Percentiles rank a stretch among this genome's conserved stretches.
phyloP scores from a whole-genome alignment of 192 early-diverging fungal genomes.

The Dispira simplex region DNA sequence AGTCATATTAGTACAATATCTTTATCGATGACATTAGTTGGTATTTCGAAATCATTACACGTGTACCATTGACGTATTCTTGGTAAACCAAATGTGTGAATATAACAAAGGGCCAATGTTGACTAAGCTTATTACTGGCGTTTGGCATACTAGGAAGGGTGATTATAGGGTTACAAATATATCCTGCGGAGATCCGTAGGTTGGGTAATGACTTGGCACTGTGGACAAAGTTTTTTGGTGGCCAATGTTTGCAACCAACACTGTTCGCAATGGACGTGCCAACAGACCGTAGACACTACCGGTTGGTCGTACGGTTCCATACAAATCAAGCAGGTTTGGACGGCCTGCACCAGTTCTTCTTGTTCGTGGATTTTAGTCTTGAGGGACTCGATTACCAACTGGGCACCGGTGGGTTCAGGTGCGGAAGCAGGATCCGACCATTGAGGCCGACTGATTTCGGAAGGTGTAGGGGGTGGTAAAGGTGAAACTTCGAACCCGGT shows the following conservation, averaged over 20 bases:
- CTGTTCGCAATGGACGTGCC: conserved; percentile 83
- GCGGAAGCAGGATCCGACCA: no score
- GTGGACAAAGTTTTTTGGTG: conserved; percentile 79
- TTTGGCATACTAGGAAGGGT: background rate
- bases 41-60: no score
- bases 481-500: conserved; percentile 13
- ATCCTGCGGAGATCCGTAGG: conserved; percentile 66
- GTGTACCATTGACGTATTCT: no score
- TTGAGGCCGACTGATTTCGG: conserved; percentile 13
- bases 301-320: conserved; percentile 56
- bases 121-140: background rate
- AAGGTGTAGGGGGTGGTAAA: background rate
- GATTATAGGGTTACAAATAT: conserved; percentile 40
- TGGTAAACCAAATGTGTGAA: no score
- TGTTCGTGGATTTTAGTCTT: conserved; percentile 51
- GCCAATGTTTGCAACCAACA: conserved; percentile 80
- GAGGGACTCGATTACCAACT: conserved; percentile 67
- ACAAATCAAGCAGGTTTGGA: conserved; percentile 64
- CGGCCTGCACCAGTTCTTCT: conserved; percentile 27
- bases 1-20: no score
- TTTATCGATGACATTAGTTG: no score
- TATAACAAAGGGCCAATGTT: no score
- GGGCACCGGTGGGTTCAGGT: conserved; percentile 12
- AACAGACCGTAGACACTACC: conserved; percentile 63
- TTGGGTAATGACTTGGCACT: conserved; percentile 73